A percentile compares a stretch with the other conserved stretches of the same genome.
Evolutionary conservation across 768 basidiomycete species (phyloP).

Genomic region (Saitozyma sp.): DNA sequence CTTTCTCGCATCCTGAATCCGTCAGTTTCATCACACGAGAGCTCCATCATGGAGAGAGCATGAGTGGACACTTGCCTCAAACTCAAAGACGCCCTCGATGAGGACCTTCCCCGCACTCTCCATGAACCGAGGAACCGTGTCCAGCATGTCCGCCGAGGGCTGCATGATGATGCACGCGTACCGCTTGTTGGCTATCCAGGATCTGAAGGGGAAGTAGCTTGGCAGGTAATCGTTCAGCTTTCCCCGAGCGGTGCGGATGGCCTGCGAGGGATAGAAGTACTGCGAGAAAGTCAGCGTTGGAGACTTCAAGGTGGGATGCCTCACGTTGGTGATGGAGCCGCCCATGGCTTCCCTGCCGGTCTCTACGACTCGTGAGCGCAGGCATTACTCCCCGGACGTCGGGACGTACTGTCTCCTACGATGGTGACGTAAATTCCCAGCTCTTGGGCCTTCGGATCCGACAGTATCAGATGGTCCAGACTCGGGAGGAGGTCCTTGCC

Average conservation of each 20-base stretch:
- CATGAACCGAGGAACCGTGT: slow-evolving; percentile 23
- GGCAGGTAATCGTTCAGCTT: slow-evolving; percentile 17
- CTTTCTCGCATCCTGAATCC: slow-evolving; percentile 57
- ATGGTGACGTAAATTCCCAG: slow-evolving; percentile 40
- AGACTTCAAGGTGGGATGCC: not conserved
- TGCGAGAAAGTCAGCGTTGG: not conserved
- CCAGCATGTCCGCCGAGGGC: slow-evolving; percentile 15
- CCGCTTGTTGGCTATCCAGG: slow-evolving; percentile 11
- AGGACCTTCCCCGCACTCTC: slow-evolving; percentile 21
- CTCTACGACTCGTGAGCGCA: slow-evolving; percentile 12
- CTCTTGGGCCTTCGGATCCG: slow-evolving; percentile 57
- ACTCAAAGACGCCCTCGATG: slow-evolving; percentile 24
- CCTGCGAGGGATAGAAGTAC: slow-evolving; percentile 22
- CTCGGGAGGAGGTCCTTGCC: slow-evolving; percentile 74
- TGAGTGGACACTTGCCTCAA: slow-evolving; percentile 16
- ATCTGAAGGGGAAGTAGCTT: slow-evolving; percentile 18
- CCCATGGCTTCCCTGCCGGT: slow-evolving; percentile 31
- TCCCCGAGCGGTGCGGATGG: slow-evolving; percentile 13
- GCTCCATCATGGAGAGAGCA: no score
- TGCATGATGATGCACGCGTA: slow-evolving; percentile 28
- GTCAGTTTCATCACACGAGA: not conserved
- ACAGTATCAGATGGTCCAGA: slow-evolving; percentile 68
- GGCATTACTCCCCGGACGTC: no score
- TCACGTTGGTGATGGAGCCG: slow-evolving; percentile 28
- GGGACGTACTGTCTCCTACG: slow-evolving; percentile 36